Evolutionary conservation across 805 yeast genomes (phyloP).

Genomic region (Tetrapisispora fleetii): DNA sequence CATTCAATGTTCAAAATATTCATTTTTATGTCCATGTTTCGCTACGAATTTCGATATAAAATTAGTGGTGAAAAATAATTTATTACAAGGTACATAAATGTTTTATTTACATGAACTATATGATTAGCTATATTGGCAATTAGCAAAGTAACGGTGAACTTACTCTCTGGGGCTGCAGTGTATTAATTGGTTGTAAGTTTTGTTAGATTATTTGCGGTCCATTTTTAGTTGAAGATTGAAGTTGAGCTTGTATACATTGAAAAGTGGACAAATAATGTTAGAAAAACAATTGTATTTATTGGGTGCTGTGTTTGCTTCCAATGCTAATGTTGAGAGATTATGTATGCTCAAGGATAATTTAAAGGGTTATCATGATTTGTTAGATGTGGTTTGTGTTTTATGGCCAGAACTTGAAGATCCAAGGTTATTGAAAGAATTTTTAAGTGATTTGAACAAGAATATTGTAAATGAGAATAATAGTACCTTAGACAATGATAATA

Average conservation of each 20-base stretch:
- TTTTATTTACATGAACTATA: no score
- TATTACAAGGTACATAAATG: no score
- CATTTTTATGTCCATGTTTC: no score
- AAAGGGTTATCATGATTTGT: conserved; percentile 10
- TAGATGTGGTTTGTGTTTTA: conserved; percentile 17
- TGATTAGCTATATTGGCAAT: no score
- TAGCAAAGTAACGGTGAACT: no score
- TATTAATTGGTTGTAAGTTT: no score
- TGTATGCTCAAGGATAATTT: conserved; percentile 4
- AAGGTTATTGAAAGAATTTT: conserved; percentile 8
- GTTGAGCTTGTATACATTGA: background rate
- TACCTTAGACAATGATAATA: conserved; percentile 8
- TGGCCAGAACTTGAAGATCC: conserved; percentile 29
- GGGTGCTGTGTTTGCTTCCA: conserved; percentile 18
- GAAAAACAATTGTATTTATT: conserved; percentile 19
- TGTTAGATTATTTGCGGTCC: background rate
- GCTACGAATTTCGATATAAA: no score
- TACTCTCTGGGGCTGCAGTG: no score
- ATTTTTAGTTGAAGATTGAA: background rate
- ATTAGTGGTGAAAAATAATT: no score
- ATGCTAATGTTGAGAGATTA: conserved; percentile 12
- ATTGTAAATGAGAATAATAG: background rate
- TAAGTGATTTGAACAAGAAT: conserved; percentile 5
- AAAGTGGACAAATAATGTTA: conserved; percentile 4
- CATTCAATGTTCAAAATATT: no score